phyloP scores from a whole-genome alignment of 768 basidiomycete species.

The Naganishia friedmannii region DNA sequence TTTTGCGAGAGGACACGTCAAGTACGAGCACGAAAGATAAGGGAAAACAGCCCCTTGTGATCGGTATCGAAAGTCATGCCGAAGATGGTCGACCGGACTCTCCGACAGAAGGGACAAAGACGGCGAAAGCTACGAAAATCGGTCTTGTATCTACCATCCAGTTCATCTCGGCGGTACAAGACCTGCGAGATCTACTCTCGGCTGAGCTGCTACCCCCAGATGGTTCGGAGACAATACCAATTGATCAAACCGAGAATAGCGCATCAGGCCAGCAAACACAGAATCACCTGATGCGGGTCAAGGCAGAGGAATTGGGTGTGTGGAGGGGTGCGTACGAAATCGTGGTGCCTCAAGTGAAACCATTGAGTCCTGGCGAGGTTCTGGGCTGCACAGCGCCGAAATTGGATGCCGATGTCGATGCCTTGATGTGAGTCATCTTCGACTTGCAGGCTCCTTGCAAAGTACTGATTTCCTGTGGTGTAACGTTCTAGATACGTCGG shows the following conservation, averaged over 20 bases:
- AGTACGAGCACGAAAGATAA: constrained; percentile 49
- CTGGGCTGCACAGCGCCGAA: constrained; percentile 92
- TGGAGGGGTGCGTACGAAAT: constrained; percentile 52
- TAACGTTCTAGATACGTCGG: constrained; percentile 73
- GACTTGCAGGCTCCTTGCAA: neutral
- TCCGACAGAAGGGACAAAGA: neutral
- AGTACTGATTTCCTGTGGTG: no score
- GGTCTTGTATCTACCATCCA: constrained; percentile 97
- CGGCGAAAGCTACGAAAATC: constrained; percentile 48
- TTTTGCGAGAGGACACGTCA: constrained; percentile 61
- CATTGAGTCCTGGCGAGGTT: constrained; percentile 93
- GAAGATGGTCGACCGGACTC: neutral
- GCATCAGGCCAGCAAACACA: constrained; percentile 31
- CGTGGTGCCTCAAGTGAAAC: constrained; percentile 58
- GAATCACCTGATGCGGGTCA: constrained; percentile 28
- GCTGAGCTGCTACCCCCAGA: constrained; percentile 32
- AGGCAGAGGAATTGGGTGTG: constrained; percentile 45
- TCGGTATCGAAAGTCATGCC: constrained; percentile 56
- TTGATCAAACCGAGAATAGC: neutral
- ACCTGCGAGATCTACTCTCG: constrained; percentile 71
- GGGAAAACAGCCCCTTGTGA: constrained; percentile 58
- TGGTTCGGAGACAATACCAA: constrained; percentile 12
- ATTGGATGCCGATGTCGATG: constrained; percentile 69
- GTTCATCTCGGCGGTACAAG: constrained; percentile 88
- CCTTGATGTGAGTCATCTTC: constrained; percentile 67